Percentiles rank a stretch among this genome's conserved stretches.
phyloP scores from a whole-genome alignment of 23 red algal species.

The Cyanidiococcus yangmingshanensis region DNA sequence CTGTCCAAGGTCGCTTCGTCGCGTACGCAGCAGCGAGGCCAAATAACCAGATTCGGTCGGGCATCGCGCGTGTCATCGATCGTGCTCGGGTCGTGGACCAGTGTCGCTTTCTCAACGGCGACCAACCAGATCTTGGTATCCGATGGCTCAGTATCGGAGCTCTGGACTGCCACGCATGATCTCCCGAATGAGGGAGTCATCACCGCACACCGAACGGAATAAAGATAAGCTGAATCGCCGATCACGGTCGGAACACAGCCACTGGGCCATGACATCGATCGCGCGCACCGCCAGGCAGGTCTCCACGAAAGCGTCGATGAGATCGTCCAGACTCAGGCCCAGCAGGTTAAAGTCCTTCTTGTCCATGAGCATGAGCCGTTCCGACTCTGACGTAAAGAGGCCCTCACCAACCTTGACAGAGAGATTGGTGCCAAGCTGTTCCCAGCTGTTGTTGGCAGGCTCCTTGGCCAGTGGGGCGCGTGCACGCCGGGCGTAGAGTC shows the following conservation, averaged over 20 bases:
- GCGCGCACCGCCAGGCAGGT: conserved; percentile 24
- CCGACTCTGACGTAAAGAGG: conserved; percentile 22
- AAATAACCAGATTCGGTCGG: no score
- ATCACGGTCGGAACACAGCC: background rate
- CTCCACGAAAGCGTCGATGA: conserved; percentile 33
- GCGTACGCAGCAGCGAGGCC: no score
- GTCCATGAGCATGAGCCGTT: conserved; percentile 31
- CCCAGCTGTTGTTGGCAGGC: conserved; percentile 24
- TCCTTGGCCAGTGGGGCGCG: conserved; percentile 23
- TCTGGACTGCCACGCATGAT: conserved; percentile 13
- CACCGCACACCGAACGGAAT: conserved; percentile 11
- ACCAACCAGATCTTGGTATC: no score
- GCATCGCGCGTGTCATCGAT: no score
- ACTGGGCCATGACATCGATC: conserved; percentile 32
- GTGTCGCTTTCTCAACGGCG: no score
- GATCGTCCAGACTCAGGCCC: conserved; percentile 26
- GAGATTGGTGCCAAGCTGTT: conserved; percentile 28
- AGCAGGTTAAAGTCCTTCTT: conserved; percentile 31
- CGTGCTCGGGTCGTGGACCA: no score
- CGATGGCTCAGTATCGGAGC: background rate
- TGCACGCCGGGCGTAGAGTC: conserved; percentile 22
- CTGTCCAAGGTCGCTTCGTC: no score
- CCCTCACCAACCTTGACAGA: conserved; percentile 29
- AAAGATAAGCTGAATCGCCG: conserved; percentile 4
- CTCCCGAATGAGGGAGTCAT: conserved; percentile 21